Conservation (phyloP, 2,329 filamentous ascomycete species). For the Knufia petricola region DNA sequence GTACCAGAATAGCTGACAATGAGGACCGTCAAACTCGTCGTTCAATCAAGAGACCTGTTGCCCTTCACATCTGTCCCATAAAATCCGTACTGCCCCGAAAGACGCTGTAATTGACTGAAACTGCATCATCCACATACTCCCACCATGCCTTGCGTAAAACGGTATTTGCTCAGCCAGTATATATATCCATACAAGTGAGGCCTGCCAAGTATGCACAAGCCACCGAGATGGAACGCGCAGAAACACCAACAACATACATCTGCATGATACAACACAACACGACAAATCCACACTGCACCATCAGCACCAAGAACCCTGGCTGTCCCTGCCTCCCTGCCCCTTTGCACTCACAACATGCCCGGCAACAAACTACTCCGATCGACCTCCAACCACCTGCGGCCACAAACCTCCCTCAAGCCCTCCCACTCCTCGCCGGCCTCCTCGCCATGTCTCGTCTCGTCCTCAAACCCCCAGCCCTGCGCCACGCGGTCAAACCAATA, state of each 20-base stretch:
- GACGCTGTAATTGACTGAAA: background rate
- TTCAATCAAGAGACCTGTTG: no score
- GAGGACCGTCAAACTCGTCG: background rate
- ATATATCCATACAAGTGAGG: no score
- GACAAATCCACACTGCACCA: no score
- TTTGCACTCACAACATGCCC: conserved; percentile 62
- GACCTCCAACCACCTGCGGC: conserved; percentile 76
- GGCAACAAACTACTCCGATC: conserved; percentile 86
- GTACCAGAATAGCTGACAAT: conserved; percentile 4
- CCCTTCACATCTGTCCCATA: no score
- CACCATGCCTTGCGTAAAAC: no score
- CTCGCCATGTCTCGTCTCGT: conserved; percentile 68
- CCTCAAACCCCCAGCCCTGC: conserved; percentile 83
- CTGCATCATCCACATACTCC: background rate
- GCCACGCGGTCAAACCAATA: conserved; percentile 79
- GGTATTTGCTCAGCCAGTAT: no score
- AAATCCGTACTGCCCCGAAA: no score
- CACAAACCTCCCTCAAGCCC: conserved; percentile 69
- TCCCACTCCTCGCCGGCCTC: conserved; percentile 91
- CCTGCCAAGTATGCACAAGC: no score
- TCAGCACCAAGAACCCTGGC: no score
- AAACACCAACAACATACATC: no score
- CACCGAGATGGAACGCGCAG: no score
- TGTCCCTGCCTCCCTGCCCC: background rate
- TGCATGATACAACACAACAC: no score